Conservation (phyloP, 257 asterid species). For the Solanum corneliomulleri region DNA sequence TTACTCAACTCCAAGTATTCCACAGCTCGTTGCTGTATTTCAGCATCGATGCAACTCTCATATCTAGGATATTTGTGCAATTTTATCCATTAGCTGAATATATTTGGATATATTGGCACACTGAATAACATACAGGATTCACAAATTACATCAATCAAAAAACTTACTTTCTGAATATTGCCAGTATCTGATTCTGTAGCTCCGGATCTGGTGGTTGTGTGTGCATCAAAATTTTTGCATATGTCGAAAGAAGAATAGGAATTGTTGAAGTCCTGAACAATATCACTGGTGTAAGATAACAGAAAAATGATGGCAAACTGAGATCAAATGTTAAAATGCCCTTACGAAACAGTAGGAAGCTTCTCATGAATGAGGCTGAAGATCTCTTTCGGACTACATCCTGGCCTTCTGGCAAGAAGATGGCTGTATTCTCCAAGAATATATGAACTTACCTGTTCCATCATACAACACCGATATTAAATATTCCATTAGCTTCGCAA, state of each 20-base stretch:
- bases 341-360: constrained; percentile 95
- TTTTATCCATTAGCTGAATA: neutral
- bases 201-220: constrained; percentile 80
- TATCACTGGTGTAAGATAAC: constrained; percentile 8
- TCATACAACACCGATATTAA: neutral
- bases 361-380: constrained; percentile 78
- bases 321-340: neutral
- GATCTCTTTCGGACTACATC: constrained; percentile 81
- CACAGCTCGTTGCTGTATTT: constrained; percentile 90
- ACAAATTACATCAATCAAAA: neutral
- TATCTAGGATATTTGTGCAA: constrained; percentile 36
- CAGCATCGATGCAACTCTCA: constrained; percentile 90
- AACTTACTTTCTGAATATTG: constrained; percentile 62
- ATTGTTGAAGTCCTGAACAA: constrained; percentile 68
- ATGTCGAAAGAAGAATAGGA: constrained; percentile 85
- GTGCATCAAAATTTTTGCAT: constrained; percentile 93
- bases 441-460: constrained; percentile 76
- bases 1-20: constrained; percentile 79
- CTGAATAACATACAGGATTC: neutral
- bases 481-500: neutral
- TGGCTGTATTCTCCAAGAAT: constrained; percentile 94
- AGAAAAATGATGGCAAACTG: constrained; percentile 5
- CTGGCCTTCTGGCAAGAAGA: constrained; percentile 89
- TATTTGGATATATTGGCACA: constrained; percentile 6
- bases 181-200: constrained; percentile 75